Percentiles rank a stretch among this genome's conserved stretches.
Conservation (phyloP, 2,329 filamentous ascomycete genomes). For the Clathrospora elynae region DNA sequence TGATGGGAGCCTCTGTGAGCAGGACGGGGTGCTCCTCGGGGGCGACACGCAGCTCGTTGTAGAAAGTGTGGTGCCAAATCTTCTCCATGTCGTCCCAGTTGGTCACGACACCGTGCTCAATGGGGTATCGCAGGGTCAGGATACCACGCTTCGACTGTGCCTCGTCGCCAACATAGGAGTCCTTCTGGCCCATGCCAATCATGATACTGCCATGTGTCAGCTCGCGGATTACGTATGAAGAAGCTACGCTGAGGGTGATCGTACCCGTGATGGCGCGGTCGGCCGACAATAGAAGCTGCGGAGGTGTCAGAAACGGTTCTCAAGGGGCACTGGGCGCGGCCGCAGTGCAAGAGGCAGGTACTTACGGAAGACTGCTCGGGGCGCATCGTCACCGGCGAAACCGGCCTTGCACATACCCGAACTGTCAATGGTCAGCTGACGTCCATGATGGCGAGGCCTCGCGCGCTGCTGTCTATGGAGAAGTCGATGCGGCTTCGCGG, state of each 20-base stretch:
- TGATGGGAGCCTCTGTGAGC: conserved; percentile 99
- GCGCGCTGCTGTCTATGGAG: conserved; percentile 34
- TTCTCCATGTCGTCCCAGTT: conserved; percentile 99
- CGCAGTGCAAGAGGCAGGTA: conserved; percentile 44
- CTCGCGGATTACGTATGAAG: conserved; percentile 30
- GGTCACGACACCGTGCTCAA: conserved; percentile 99
- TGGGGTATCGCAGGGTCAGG: conserved; percentile 98
- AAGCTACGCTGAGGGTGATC: conserved; percentile 48
- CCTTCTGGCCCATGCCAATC: conserved; percentile 99
- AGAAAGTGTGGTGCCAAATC: conserved; percentile 99
- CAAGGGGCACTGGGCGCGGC: conserved; percentile 19
- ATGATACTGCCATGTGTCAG: conserved; percentile 78
- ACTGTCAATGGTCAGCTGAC: conserved; percentile 62
- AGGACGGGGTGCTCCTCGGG: conserved; percentile 99
- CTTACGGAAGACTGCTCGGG: conserved; percentile 99
- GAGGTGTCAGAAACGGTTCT: conserved; percentile 36
- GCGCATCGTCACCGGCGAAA: conserved; percentile 99
- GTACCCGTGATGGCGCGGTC: conserved; percentile 99
- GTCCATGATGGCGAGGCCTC: conserved; percentile 31
- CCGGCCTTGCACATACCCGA: conserved; percentile 99
- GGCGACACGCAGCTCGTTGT: conserved; percentile 99
- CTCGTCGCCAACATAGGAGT: conserved; percentile 99
- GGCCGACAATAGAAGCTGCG: conserved; percentile 96
- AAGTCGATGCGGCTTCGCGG: conserved; percentile 26
- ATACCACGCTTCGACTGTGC: conserved; percentile 99